phyloP scores from a whole-genome alignment of 2,329 filamentous ascomycete species.

The Cercospora canescens region DNA sequence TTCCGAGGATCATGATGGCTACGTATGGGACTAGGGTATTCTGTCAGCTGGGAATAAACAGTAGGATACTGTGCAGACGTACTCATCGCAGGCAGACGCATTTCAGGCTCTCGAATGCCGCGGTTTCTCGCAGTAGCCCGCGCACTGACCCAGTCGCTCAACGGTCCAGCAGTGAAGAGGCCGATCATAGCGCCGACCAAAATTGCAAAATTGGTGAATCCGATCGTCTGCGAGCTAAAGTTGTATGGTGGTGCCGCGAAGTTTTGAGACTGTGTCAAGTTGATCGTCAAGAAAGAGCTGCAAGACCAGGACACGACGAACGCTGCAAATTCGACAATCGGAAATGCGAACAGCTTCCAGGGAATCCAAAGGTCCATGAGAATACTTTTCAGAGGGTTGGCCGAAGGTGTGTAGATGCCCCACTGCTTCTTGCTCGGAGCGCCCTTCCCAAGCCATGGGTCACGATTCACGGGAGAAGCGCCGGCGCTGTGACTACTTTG shows the following conservation, averaged over 20 bases:
- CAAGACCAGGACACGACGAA: constrained; percentile 64
- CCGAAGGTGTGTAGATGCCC: constrained; percentile 52
- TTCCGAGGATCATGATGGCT: constrained; percentile 57
- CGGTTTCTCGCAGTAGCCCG: constrained; percentile 54
- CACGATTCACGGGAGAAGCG: constrained; percentile 33
- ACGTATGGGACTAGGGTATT: constrained; percentile 53
- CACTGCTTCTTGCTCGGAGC: constrained; percentile 58
- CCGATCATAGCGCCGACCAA: constrained; percentile 57
- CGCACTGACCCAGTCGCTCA: constrained; percentile 59
- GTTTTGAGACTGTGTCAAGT: constrained; percentile 59
- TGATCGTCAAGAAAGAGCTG: constrained; percentile 59
- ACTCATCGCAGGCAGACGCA: constrained; percentile 53
- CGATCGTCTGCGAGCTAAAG: constrained; percentile 51
- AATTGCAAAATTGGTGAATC: constrained; percentile 60
- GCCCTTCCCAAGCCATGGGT: constrained; percentile 59
- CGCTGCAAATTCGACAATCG: constrained; percentile 62
- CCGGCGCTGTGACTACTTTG: constrained; percentile 15
- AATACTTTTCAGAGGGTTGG: constrained; percentile 49
- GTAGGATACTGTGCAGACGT: constrained; percentile 5
- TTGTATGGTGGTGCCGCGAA: constrained; percentile 59
- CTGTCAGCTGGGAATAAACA: neutral
- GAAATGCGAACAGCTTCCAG: constrained; percentile 62
- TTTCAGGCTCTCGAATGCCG: constrained; percentile 60
- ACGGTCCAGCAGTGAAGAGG: constrained; percentile 54
- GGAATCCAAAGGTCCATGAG: constrained; percentile 60